phyloP scores from a whole-genome alignment of 2,329 filamentous ascomycete species.

The Aspergillus sp. region DNA sequence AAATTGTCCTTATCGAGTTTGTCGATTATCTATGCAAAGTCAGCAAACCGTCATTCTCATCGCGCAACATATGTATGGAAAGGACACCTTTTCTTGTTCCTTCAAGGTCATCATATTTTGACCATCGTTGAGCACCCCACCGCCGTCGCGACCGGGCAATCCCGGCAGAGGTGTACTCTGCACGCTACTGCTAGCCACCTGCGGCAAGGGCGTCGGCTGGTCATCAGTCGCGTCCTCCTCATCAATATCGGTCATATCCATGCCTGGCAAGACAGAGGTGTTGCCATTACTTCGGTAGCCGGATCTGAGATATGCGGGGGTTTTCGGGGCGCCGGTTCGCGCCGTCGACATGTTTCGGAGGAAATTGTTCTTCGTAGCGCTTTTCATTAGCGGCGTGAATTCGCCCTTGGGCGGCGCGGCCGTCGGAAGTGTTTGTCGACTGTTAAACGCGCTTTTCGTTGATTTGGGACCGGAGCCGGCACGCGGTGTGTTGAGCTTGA shows the following conservation, averaged over 20 bases:
- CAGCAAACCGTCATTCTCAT: slow-evolving; percentile 2
- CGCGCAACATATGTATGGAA: background rate
- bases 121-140: slow-evolving; percentile 73
- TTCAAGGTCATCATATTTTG: slow-evolving; percentile 74
- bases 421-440: slow-evolving; percentile 68
- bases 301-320: slow-evolving; percentile 64
- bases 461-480: slow-evolving; percentile 55
- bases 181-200: slow-evolving; percentile 73
- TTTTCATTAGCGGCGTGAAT: slow-evolving; percentile 91
- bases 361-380: slow-evolving; percentile 66
- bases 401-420: slow-evolving; percentile 61
- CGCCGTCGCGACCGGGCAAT: slow-evolving; percentile 61
- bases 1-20: slow-evolving; percentile 99
- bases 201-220: slow-evolving; percentile 71
- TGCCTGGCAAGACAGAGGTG: slow-evolving; percentile 69
- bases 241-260: slow-evolving; percentile 68
- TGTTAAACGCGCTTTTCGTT: slow-evolving; percentile 55
- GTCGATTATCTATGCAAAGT: slow-evolving; percentile 64
- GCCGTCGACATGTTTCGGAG: slow-evolving; percentile 56
- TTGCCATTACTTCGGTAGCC: slow-evolving; percentile 66
- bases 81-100: slow-evolving; percentile 82
- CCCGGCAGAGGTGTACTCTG: slow-evolving; percentile 78
- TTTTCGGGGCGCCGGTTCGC: slow-evolving; percentile 58
- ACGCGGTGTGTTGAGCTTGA: slow-evolving; percentile 70
- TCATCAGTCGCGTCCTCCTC: slow-evolving; percentile 62